Conservation (phyloP, 140 eudicot species). For the Anethum foeniculum region DNA sequence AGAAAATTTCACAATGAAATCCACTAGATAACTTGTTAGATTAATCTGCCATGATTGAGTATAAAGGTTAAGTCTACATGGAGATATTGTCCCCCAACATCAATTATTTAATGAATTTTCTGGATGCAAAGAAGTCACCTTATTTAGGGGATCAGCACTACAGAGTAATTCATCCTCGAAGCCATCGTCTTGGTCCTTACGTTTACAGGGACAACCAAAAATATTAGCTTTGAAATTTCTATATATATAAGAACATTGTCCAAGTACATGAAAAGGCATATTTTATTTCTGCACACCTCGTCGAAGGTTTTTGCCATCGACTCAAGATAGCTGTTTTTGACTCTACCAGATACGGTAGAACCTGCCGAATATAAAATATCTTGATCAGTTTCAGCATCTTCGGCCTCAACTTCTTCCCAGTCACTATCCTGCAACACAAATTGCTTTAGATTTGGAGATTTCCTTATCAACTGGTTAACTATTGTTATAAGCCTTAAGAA, state of each 20-base stretch:
- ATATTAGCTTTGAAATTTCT: not conserved
- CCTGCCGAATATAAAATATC: constrained; percentile 38
- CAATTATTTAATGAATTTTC: not conserved
- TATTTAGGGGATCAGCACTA: constrained; percentile 79
- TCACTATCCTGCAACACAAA: constrained; percentile 67
- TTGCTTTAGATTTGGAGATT: not conserved
- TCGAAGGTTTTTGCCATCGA: constrained; percentile 78
- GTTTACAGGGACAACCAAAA: constrained; percentile 6
- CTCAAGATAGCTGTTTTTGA: constrained; percentile 58
- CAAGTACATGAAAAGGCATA: not conserved
- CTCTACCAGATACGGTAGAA: constrained; percentile 47
- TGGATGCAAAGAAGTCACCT: constrained; percentile 36
- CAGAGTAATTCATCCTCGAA: constrained; percentile 68
- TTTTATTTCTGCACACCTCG: constrained; percentile 34
- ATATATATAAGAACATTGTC: not conserved
- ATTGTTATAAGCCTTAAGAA: not conserved
- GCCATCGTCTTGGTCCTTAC: constrained; percentile 63
- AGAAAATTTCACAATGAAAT: constrained; percentile 56
- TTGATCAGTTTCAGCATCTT: constrained; percentile 41
- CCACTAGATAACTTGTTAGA: constrained; percentile 50
- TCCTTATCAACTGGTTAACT: not conserved
- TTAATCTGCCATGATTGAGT: constrained; percentile 47
- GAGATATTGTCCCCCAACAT: not conserved
- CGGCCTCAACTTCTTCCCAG: constrained; percentile 85
- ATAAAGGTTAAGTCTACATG: not conserved